Percentiles rank a stretch among this genome's conserved stretches.
phyloP scores from a whole-genome alignment of 129 eudicot genomes.

The Tagetes erecta region DNA sequence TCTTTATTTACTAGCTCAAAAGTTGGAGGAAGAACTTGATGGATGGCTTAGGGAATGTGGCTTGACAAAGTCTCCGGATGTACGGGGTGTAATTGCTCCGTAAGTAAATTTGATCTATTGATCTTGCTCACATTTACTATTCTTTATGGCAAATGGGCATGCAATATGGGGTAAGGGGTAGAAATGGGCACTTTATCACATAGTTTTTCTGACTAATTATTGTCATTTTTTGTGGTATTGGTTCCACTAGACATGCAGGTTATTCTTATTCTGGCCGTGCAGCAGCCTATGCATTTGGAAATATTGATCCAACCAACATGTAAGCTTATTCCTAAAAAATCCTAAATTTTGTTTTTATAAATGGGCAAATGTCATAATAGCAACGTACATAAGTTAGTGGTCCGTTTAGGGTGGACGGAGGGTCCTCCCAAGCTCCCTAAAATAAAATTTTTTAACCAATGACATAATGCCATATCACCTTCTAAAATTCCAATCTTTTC shows the following conservation, averaged over 20 bases:
- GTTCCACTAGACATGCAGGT: conserved; percentile 89
- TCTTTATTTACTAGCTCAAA: conserved; percentile 54
- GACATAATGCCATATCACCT: too few species aligned
- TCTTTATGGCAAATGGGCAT: not conserved
- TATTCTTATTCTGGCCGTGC: conserved; percentile 98
- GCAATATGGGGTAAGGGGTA: not conserved
- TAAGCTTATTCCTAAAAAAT: conserved; percentile 33
- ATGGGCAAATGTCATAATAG: not conserved
- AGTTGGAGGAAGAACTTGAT: conserved; percentile 76
- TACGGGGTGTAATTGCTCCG: conserved; percentile 99
- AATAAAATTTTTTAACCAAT: too few species aligned
- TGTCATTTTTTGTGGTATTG: conserved; percentile 33
- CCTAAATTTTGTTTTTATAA: not conserved
- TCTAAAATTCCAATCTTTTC: too few species aligned
- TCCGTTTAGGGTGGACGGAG: not conserved
- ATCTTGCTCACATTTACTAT: not conserved
- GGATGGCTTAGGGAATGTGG: conserved; percentile 82
- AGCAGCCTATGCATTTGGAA: conserved; percentile 96
- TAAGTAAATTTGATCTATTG: conserved; percentile 38
- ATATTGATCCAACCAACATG: conserved; percentile 87
- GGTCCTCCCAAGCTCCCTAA: too few species aligned
- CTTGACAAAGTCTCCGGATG: conserved; percentile 76
- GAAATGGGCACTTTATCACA: not conserved
- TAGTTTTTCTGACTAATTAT: conserved; percentile 7
- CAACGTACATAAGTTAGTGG: not conserved